Evolutionary conservation across 2,329 filamentous ascomycete species (phyloP).

Genomic region (Stemphylium vesicarium): DNA sequence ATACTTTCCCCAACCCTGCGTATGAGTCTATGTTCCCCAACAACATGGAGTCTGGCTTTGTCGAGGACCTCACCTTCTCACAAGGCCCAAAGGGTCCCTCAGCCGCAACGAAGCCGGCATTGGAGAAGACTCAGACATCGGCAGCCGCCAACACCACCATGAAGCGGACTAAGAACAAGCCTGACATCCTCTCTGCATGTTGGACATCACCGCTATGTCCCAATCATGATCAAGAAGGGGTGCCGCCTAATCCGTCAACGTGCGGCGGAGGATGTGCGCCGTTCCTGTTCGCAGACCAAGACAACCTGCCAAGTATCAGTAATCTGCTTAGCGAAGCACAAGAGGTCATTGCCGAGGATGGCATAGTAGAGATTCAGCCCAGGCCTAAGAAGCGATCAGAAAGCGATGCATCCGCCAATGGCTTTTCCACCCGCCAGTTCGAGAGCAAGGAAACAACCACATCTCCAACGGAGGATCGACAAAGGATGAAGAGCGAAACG

Average conservation of each 20-base stretch:
- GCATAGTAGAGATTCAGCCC: slow-evolving; percentile 47
- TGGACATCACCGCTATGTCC: slow-evolving; percentile 52
- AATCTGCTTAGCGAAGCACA: slow-evolving; percentile 38
- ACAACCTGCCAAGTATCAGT: slow-evolving; percentile 39
- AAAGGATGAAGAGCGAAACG: slow-evolving; percentile 43
- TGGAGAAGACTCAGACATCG: slow-evolving; percentile 26
- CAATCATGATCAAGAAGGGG: slow-evolving; percentile 47
- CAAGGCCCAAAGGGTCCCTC: slow-evolving; percentile 39
- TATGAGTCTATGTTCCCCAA: slow-evolving; percentile 49
- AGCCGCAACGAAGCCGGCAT: slow-evolving; percentile 15
- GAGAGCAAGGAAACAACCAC: slow-evolving; percentile 25
- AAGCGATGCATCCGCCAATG: slow-evolving; percentile 38
- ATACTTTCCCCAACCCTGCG: slow-evolving; percentile 42
- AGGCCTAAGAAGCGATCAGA: slow-evolving; percentile 47
- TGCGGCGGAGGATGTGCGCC: slow-evolving; percentile 51
- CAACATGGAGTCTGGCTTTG: slow-evolving; percentile 43
- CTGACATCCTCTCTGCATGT: slow-evolving; percentile 49
- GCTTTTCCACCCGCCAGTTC: slow-evolving; percentile 42
- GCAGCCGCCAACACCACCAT: slow-evolving; percentile 19
- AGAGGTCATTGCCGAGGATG: slow-evolving; percentile 44
- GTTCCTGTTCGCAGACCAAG: slow-evolving; percentile 48
- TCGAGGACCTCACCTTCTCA: slow-evolving; percentile 48
- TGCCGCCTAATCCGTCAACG: slow-evolving; percentile 49
- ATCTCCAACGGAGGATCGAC: slow-evolving; percentile 23
- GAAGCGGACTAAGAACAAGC: slow-evolving; percentile 47